Evolutionary conservation across 148 eudicot genomes (phyloP).

Genomic region (Gaultheria prostrata): DNA sequence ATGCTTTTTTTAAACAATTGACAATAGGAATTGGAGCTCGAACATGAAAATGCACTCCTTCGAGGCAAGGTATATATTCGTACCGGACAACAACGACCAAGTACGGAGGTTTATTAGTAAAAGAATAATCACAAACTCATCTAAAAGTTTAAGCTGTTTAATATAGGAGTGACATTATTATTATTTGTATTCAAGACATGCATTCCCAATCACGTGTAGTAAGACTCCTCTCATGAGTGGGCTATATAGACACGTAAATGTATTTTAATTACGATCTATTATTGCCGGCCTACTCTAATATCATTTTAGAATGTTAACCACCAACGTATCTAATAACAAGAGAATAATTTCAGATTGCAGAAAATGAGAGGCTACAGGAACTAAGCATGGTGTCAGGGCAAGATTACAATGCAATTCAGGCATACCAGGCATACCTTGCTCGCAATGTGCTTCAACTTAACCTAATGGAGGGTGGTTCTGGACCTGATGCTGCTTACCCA

Average conservation of each 20-base stretch:
- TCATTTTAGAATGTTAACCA: no score
- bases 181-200: no score
- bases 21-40: slow-evolving; percentile 35
- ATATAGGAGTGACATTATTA: no score
- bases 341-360: slow-evolving; percentile 26
- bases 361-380: slow-evolving; percentile 36
- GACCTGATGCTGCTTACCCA: slow-evolving; percentile 9
- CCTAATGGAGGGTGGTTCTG: slow-evolving; percentile 30
- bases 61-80: slow-evolving; percentile 27
- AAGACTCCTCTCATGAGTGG: no score
- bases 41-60: slow-evolving; percentile 35
- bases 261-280: no score
- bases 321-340: neutral
- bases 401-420: slow-evolving; percentile 31
- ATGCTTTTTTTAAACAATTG: slow-evolving; percentile 15
- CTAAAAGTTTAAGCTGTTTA: no score
- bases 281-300: no score
- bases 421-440: slow-evolving; percentile 32
- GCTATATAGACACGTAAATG: no score
- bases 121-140: no score
- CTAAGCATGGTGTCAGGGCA: slow-evolving; percentile 36
- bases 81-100: neutral
- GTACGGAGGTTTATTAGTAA: neutral
- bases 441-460: slow-evolving; percentile 33
- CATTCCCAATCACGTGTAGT: no score